These are phyloP conservation scores for Elaeagnus macrophylla DNA, from an alignment of 306 rosid species.

Conservation along the genomic window DNA sequence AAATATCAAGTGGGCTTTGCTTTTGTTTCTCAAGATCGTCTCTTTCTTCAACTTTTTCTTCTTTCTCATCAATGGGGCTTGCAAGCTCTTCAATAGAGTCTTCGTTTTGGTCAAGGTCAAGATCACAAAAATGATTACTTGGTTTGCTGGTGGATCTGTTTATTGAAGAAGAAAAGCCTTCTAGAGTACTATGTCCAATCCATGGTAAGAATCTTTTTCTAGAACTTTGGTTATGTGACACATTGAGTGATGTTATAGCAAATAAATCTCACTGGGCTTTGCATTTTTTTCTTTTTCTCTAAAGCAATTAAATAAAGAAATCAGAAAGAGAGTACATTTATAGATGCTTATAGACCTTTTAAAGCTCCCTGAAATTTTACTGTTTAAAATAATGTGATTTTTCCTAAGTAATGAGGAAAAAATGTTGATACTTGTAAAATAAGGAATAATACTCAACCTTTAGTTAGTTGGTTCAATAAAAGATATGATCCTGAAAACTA, in stretches of 20 bases:
- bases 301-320: background rate
- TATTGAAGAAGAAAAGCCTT: conserved; percentile 21
- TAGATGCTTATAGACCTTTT: no score
- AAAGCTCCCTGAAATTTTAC: no score
- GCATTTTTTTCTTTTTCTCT: conserved; percentile 7
- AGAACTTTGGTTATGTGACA: background rate
- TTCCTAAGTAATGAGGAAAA: no score
- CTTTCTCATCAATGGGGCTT: background rate
- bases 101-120: conserved; percentile 14
- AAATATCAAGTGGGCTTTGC: conserved; percentile 9
- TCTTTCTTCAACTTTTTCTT: conserved; percentile 7
- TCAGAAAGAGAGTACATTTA: no score
- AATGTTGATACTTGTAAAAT: no score
- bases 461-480: no score
- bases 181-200: conserved; percentile 12
- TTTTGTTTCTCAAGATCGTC: conserved; percentile 14
- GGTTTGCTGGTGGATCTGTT: conserved; percentile 26
- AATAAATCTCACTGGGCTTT: conserved; percentile 33
- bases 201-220: conserved; percentile 10
- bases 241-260: conserved; percentile 10
- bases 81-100: background rate
- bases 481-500: no score
- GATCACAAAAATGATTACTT: conserved; percentile 44
- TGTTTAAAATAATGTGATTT: no score
- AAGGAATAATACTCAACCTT: no score